Conservation (phyloP, 441 rosid species). For the Aleurites moluccanus region DNA sequence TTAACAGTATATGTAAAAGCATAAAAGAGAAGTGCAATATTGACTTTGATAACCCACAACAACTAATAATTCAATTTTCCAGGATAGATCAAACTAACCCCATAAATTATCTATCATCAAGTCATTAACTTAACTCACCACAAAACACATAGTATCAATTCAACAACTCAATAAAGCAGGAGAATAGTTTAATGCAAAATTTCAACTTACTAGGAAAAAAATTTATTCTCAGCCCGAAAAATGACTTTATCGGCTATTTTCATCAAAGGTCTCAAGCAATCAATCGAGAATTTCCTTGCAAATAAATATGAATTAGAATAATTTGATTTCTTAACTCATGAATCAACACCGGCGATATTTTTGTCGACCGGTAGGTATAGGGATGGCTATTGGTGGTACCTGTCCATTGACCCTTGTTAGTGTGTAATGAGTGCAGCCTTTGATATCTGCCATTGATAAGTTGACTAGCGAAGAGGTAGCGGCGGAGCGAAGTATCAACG, state of each 20-base stretch:
- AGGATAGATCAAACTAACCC: conserved; percentile 9
- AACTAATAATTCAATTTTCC: not conserved
- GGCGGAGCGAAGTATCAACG: no score
- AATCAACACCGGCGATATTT: conserved; percentile 58
- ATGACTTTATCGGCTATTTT: conserved; percentile 70
- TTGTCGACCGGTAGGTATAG: conserved; percentile 54
- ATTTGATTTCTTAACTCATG: conserved; percentile 58
- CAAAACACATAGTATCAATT: conserved; percentile 16
- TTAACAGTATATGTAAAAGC: not conserved
- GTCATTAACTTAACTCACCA: not conserved
- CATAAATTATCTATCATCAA: not conserved
- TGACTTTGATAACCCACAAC: conserved; percentile 3
- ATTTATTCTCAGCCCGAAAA: conserved; percentile 63
- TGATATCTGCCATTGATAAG: conserved; percentile 32
- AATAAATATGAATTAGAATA: conserved; percentile 67
- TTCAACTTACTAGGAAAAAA: conserved; percentile 39
- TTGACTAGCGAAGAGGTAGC: no score
- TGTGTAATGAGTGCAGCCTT: conserved; percentile 28
- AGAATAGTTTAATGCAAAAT: not conserved
- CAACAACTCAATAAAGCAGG: conserved; percentile 3
- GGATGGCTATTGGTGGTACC: conserved; percentile 84
- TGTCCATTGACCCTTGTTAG: conserved; percentile 35
- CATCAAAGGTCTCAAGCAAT: conserved; percentile 75
- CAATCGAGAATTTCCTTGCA: conserved; percentile 84
- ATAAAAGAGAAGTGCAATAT: conserved; percentile 2